Evolutionary conservation across 768 basidiomycete species (phyloP), one percentile per base, ranked within the genome.

Genomic region (Hygrocybe coccinea): DNA sequence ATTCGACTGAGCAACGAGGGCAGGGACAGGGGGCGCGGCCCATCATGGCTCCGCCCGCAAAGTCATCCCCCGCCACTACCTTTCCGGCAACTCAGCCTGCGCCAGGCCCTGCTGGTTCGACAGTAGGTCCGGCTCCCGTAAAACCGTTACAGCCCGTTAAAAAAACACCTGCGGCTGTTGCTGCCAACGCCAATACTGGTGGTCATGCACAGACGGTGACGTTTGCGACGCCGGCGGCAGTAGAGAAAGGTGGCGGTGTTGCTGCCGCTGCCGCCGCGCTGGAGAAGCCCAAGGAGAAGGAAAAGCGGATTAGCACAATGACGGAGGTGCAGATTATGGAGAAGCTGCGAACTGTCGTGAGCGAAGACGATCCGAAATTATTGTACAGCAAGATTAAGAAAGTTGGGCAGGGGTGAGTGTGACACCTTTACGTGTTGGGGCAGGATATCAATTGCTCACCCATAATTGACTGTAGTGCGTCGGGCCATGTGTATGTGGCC

Each of bases 291-390:
- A 88, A 87, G 69, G 84, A 90, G 66, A 86, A 89, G 71, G 84
- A 95, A 71, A 88, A 92, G 73, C 80, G 95, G 58, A 95, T 97
- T 63, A 94, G 91, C 60, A 90, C 93, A 37, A 91, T 99, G 91
- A 89, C 88, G 49, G 95, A 99, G 72, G 88, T 87, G 48, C 95
- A 99, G 75, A 95, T 98, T 63, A 97, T 97, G 95, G 91, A 95
- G 68, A 97, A 95, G 74, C 76, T 99, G 61, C 78, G 92, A 60
- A 84, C 84, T 60, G 94, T 98, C 1, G 95, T 97, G 46, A 84
- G 80, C 41, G 75, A 81, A 41, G 86, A 91, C 19, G 95, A 98
- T 68, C 95, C 95, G 21, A 93, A 90, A 72, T 64, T 78, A 61
- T 67, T 95, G 17, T 99, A 97, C 71, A 89, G 87, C 64, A 97